Evolutionary conservation across 768 basidiomycete genomes (phyloP), one percentile per base, ranked within the genome.

Genomic region (Termitomyces heimii): DNA sequence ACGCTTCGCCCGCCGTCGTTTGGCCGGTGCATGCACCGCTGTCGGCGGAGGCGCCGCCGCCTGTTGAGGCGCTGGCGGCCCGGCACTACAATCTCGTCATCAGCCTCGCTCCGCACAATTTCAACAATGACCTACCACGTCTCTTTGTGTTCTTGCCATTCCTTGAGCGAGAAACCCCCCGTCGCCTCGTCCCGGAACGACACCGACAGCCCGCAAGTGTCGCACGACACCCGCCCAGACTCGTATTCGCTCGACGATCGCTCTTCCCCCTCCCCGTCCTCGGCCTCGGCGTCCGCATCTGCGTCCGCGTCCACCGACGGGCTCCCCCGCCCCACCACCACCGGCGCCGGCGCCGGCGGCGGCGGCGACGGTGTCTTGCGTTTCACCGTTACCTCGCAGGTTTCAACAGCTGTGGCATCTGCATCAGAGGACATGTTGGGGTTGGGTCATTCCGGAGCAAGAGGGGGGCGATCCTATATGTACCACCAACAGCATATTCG

Each of bases 1-100:
- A 37, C 88, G 80, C 64, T 90, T 90, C 0, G 88, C 85, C 10
- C 88, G 79, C 4, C 88, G 81, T 20, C 86, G 82, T 65, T 89
- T 88, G 14, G 77, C 69, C 0, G 80, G 78, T 4, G 79, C 2
- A 68, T 57, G 67, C 73, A 60, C 37, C 37, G 53, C n/a, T 14
- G 20, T 12, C 7, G 51, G 24, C 20, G 67, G 9, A 64, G 60
- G 63, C 63, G 70, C 31, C 62, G 64, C 13, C n/a, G 50, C 37
- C 5, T 7, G 0, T 18, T 18, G 6, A 5, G 6, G 16, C 16
- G 16, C 18, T 18, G 37, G 18, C 18, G 18, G 4, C 7, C 37
- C 37, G 18, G 18, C 37, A 6, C 31, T 31, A 31, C 29, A 31
- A 31, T 31, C 18, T 8, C 7, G 18, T 2, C 12, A 9, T 18